phyloP scores from a whole-genome alignment of 768 basidiomycete species.

The Podaxis pistillaris region DNA sequence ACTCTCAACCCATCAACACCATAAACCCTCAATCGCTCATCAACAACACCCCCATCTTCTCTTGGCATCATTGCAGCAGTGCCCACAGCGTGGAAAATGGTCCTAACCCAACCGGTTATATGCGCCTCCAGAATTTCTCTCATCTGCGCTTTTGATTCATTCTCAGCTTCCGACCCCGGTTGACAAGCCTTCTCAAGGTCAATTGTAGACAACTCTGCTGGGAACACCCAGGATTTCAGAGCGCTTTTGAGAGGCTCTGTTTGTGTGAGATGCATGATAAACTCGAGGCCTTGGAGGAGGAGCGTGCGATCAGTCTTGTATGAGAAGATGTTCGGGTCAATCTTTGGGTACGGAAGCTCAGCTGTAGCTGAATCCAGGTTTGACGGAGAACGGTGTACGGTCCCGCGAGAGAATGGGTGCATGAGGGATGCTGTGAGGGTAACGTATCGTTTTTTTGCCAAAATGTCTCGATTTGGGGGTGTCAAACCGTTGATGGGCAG shows the following conservation, averaged over 20 bases:
- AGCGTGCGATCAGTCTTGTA: conserved; percentile 18
- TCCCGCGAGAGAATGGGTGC: conserved; percentile 39
- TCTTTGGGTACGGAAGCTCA: neutral
- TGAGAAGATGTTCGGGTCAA: conserved; percentile 13
- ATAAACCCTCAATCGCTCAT: conserved; percentile 28
- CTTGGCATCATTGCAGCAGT: conserved; percentile 28
- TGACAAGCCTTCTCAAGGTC: conserved; percentile 8
- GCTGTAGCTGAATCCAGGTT: neutral
- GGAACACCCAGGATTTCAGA: neutral
- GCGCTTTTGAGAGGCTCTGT: conserved; percentile 12
- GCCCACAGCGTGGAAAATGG: conserved; percentile 18
- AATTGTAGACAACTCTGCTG: conserved; percentile 6
- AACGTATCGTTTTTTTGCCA: conserved; percentile 4
- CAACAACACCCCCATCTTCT: conserved; percentile 32
- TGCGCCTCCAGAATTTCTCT: neutral
- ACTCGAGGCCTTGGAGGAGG: conserved; percentile 19
- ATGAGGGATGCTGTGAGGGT: conserved; percentile 21
- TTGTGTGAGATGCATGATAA: conserved; percentile 11
- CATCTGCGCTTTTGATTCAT: neutral
- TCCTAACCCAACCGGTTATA: neutral
- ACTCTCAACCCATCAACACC: conserved; percentile 30
- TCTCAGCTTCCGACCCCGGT: conserved; percentile 11
- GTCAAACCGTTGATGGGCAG: neutral
- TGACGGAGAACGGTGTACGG: conserved; percentile 22
- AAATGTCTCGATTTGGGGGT: neutral